Conservation (phyloP, 2,329 filamentous ascomycete species). For the Fusarium hostae region DNA sequence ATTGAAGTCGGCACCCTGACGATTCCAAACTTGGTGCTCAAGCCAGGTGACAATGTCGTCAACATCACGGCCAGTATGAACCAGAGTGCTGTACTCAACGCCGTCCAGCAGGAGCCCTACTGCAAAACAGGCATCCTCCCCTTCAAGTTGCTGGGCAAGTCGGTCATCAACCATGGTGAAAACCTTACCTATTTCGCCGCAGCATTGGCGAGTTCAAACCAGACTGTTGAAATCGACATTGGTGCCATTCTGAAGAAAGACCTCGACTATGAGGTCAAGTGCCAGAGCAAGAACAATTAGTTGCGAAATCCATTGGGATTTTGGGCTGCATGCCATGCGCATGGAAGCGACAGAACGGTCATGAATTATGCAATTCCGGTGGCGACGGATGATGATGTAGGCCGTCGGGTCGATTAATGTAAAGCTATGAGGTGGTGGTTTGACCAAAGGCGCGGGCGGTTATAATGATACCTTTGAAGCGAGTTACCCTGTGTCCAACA, state of each 20-base stretch:
- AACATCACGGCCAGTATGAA: slow-evolving; percentile 65
- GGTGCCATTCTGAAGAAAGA: slow-evolving; percentile 54
- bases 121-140: slow-evolving; percentile 67
- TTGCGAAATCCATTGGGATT: not conserved
- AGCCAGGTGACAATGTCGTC: slow-evolving; percentile 68
- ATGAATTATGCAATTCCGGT: not conserved
- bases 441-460: slow-evolving; percentile 40
- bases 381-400: not conserved
- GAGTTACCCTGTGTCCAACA: slow-evolving; percentile 24
- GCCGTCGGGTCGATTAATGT: slow-evolving; percentile 24
- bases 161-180: slow-evolving; percentile 63
- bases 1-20: slow-evolving; percentile 64
- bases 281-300: slow-evolving; percentile 24
- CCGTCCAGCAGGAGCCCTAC: slow-evolving; percentile 54
- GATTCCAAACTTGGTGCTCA: slow-evolving; percentile 68
- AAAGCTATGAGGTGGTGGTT: slow-evolving; percentile 18
- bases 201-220: slow-evolving; percentile 62
- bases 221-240: slow-evolving; percentile 65
- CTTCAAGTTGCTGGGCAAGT: slow-evolving; percentile 64
- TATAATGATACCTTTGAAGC: slow-evolving; percentile 49
- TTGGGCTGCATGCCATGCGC: not conserved
- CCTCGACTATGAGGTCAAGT: slow-evolving; percentile 45
- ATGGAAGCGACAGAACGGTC: not conserved
- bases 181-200: slow-evolving; percentile 66
- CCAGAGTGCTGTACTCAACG: slow-evolving; percentile 58